phyloP scores from a whole-genome alignment of 148 eudicot species.

The Silene conica region DNA sequence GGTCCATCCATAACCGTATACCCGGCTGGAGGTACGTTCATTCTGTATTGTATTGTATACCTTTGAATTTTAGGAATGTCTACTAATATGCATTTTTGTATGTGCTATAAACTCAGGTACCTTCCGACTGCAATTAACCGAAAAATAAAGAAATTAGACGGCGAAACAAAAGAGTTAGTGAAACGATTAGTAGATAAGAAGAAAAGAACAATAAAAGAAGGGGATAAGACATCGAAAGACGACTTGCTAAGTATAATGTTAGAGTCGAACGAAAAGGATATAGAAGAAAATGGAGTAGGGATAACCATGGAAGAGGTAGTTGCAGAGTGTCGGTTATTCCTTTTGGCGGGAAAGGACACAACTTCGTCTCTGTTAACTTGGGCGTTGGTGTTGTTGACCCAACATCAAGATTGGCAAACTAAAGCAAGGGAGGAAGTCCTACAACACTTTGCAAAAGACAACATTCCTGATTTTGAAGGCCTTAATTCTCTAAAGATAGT shows the following conservation, averaged over 20 bases:
- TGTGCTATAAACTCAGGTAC: neutral
- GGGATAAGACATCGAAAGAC: neutral
- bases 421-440: constrained; percentile 28
- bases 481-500: constrained; percentile 19
- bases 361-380: constrained; percentile 20
- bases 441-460: constrained; percentile 14
- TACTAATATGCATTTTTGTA: no score
- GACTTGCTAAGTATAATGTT: constrained; percentile 25
- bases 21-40: constrained; percentile 14
- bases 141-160: neutral
- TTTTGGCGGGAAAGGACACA: constrained; percentile 26
- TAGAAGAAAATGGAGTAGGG: constrained; percentile 20
- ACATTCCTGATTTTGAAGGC: constrained; percentile 16
- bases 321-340: constrained; percentile 23
- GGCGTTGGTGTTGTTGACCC: constrained; percentile 21
- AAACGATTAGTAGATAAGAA: constrained; percentile 1
- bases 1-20: neutral
- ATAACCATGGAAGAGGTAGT: constrained; percentile 14
- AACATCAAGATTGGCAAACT: constrained; percentile 26
- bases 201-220: constrained; percentile 1
- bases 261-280: constrained; percentile 19
- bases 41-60: no score
- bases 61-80: no score
- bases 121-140: constrained; percentile 1
- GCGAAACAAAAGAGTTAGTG: neutral